phyloP scores from a whole-genome alignment of 768 basidiomycete genomes.

The Pisolithus orientalis region DNA sequence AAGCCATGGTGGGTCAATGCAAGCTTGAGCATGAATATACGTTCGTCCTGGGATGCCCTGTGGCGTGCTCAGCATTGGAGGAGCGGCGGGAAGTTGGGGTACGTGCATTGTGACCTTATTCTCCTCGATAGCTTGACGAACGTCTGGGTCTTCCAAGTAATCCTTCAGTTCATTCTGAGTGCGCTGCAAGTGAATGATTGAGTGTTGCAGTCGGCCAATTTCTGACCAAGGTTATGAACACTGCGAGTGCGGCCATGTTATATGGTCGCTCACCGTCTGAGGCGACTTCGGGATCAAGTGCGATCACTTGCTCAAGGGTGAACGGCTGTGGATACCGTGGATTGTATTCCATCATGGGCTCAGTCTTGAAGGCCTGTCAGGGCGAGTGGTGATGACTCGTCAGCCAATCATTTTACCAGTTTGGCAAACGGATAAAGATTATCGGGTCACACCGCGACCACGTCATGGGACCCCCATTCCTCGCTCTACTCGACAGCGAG shows the following conservation, averaged over 20 bases:
- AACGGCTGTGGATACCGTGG: slow-evolving; percentile 74
- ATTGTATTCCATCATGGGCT: slow-evolving; percentile 57
- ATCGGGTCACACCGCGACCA: neutral
- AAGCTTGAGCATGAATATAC: slow-evolving; percentile 61
- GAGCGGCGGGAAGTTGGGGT: slow-evolving; percentile 26
- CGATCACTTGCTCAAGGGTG: slow-evolving; percentile 55
- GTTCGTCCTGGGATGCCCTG: slow-evolving; percentile 76
- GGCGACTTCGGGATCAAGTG: slow-evolving; percentile 60
- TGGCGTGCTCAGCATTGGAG: slow-evolving; percentile 8
- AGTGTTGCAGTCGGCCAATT: slow-evolving; percentile 69
- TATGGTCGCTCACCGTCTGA: slow-evolving; percentile 50
- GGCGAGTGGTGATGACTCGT: no score
- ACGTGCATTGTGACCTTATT: slow-evolving; percentile 64
- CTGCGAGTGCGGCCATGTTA: neutral
- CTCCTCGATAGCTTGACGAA: slow-evolving; percentile 57
- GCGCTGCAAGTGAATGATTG: slow-evolving; percentile 51
- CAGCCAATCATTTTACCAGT: no score
- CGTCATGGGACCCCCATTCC: slow-evolving; percentile 35
- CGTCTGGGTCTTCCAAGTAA: slow-evolving; percentile 50
- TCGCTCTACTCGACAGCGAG: slow-evolving; percentile 51
- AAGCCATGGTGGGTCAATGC: slow-evolving; percentile 61
- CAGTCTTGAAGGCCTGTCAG: no score
- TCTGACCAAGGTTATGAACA: slow-evolving; percentile 36
- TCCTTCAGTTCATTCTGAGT: slow-evolving; percentile 57
- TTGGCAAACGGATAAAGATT: no score